Base-by-base conservation (phyloP, 2,329 filamentous ascomycete species). In the Colletotrichum neosansevieriae region DNA sequence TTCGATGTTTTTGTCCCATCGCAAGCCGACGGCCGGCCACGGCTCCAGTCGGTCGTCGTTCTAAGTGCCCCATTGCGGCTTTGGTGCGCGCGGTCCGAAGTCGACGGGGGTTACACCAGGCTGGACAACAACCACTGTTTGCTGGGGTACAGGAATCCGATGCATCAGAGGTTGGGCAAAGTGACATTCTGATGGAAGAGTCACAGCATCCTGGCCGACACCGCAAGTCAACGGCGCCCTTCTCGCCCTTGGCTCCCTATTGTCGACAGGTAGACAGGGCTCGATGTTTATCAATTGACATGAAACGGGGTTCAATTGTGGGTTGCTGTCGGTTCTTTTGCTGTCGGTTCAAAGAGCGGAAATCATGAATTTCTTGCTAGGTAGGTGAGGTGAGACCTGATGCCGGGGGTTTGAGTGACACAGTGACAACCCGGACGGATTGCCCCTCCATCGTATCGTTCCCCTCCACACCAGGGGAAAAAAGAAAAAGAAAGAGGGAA, bases 11-110 rank as follows among this genome's bases (percentile, higher is more conserved):
- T 49, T 66, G 62, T 60, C 66, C 66, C 66, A 65, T 47, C 66
- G 47, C 56, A 69, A 69, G 56, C 61, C 66, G 66, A 60, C 61
- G 66, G 66, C 66, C 66, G 66, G 66, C 32, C 54, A 50, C 66
- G 66, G 66, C 66, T 69, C 66, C 49, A 69, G 66, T 69, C 66
- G 66, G 66, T 60, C 65, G 60, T 65, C 65, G 53, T 53, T 32
- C 58, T 67, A n/a, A 9, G 44, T 29, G 61, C 45, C 66, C 66
- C 66, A 65, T 66, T 59, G 61, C 65, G 61, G 65, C 61, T 68
- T 68, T 68, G 54, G 47, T 68, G 65, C 61, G 65, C 65, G 65
- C 65, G 47, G 54, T 67, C 65, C 65, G 65, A 68, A 59, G 49
- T 47, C 54, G 40, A 59, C 36, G 53, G 34, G 58, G 60, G 40